Conservation (phyloP, 371 early-diverging fungal species). For the Batrachochytrium dendrobatidis region DNA sequence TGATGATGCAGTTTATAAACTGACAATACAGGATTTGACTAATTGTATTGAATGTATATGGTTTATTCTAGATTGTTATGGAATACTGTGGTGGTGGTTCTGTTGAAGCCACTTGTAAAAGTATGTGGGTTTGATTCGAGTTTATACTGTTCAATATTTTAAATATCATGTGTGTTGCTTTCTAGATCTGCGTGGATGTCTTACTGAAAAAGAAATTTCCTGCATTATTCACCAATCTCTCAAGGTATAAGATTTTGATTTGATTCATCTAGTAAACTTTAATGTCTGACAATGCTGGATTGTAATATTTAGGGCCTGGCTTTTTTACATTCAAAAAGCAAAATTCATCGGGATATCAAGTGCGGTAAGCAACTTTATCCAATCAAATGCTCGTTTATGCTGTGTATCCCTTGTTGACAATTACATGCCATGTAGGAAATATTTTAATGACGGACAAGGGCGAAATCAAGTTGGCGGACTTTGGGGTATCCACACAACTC, state of each 20-base stretch:
- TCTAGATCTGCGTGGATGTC: conserved; percentile 26
- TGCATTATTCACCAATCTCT: conserved; percentile 37
- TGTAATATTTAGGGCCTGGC: conserved; percentile 87
- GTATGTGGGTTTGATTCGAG: conserved; percentile 10
- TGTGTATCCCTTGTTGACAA: background rate
- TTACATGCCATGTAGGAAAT: conserved; percentile 60
- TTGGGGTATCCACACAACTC: conserved; percentile 95
- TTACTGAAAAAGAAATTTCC: conserved; percentile 38
- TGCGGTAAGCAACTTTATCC: conserved; percentile 28
- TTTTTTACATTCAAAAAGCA: conserved; percentile 87
- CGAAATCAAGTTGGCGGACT: conserved; percentile 89
- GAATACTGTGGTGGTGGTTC: conserved; percentile 42
- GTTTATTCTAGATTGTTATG: conserved; percentile 45
- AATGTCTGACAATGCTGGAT: conserved; percentile 55
- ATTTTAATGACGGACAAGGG: conserved; percentile 69
- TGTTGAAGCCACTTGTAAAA: conserved; percentile 43
- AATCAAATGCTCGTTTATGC: background rate
- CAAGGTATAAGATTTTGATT: conserved; percentile 13
- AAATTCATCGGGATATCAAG: conserved; percentile 82
- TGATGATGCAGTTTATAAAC: too few species aligned
- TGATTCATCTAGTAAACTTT: conserved; percentile 27
- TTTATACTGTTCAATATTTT: conserved; percentile 4
- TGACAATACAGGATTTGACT: background rate
- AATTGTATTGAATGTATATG: background rate
- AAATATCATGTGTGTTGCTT: background rate